Conservation (phyloP, 2,329 filamentous ascomycete genomes). For the Colletotrichum sp. region DNA sequence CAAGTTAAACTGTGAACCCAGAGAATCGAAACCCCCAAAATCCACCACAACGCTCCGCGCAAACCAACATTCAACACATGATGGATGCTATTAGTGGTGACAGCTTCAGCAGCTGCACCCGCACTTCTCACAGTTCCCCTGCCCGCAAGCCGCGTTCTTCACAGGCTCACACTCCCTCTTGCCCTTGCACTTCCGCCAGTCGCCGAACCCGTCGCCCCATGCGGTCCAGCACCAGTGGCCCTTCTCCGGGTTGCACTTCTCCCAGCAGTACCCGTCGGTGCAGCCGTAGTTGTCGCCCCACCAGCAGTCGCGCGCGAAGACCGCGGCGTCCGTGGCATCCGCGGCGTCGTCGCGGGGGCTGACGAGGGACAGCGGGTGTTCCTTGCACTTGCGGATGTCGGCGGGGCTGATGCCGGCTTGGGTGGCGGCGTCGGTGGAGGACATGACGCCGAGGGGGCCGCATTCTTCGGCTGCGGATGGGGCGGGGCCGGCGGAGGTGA, state of each 20-base stretch:
- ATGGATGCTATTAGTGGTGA: neutral
- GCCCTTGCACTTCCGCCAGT: neutral
- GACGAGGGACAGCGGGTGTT: neutral
- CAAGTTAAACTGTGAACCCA: neutral
- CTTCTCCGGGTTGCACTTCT: neutral
- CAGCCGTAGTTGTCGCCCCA: neutral
- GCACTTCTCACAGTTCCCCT: neutral
- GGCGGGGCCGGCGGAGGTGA: neutral
- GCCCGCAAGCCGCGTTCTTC: neutral
- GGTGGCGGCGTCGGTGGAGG: neutral
- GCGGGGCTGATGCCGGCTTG: neutral
- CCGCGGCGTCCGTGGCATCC: neutral
- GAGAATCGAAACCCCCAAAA: neutral
- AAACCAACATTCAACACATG: neutral
- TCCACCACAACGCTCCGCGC: neutral
- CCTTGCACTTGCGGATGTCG: neutral
- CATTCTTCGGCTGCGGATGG: neutral
- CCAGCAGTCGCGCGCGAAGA: neutral
- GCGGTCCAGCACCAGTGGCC: neutral
- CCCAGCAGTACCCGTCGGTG: neutral
- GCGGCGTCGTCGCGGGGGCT: neutral
- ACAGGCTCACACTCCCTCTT: neutral
- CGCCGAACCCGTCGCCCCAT: neutral
- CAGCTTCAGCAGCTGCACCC: neutral
- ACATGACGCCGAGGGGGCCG: neutral